Evolutionary conservation across 257 asterid species (phyloP).

Genomic region (Prunella vulgaris): DNA sequence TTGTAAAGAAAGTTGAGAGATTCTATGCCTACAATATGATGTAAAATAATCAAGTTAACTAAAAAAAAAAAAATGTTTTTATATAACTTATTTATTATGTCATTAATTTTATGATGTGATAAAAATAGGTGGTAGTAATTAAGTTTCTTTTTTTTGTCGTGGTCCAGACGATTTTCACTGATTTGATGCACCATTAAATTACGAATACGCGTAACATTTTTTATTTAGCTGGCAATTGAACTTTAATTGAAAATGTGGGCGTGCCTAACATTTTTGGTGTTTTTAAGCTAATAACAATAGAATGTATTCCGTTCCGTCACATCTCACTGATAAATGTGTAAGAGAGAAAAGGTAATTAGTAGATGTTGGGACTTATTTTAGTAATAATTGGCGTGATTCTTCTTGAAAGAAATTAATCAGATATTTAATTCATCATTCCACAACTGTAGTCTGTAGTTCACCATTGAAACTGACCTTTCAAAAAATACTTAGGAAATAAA

Average conservation of each 20-base stretch:
- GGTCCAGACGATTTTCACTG: neutral
- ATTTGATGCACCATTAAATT: neutral
- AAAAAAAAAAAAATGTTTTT: no score
- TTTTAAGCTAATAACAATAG: slow-evolving; percentile 26
- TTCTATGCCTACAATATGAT: no score
- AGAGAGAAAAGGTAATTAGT: neutral
- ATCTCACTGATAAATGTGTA: neutral
- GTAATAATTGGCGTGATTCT: no score
- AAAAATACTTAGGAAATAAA: neutral
- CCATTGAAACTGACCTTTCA: neutral
- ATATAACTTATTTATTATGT: no score
- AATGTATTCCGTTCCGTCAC: slow-evolving; percentile 23
- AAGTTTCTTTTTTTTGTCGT: no score
- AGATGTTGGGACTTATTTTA: no score
- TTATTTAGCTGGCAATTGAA: neutral
- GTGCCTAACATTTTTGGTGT: neutral
- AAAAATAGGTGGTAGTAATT: no score
- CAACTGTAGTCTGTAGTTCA: neutral
- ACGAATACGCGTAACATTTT: no score
- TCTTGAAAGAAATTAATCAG: neutral
- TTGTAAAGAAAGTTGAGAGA: no score
- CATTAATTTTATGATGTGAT: no score
- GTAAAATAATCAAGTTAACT: no score
- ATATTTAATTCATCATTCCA: neutral
- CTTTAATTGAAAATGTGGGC: slow-evolving; percentile 6